These are phyloP conservation scores for Platanthera guangdongensis DNA, from an alignment of 106 monocot species.

Conservation along the genomic window DNA sequence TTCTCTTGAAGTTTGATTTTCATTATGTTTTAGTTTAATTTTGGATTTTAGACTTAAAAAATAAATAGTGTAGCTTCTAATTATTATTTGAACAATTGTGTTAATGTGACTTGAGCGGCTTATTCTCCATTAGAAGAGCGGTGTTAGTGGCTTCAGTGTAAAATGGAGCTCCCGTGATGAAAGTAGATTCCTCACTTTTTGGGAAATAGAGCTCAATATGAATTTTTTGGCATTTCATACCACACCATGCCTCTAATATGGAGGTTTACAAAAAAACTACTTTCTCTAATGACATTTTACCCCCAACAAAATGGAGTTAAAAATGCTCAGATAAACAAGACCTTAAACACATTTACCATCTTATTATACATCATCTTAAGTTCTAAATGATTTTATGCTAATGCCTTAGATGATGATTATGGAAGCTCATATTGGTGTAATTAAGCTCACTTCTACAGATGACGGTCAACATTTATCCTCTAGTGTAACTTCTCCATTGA, in stretches of 20 bases:
- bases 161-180: too few relatives aligned
- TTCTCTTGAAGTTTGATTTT: neutral
- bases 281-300: neutral
- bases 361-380: neutral
- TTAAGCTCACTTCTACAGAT: constrained; percentile 36
- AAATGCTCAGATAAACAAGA: too few relatives aligned
- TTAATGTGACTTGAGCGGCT: neutral
- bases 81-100: neutral
- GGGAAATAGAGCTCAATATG: too few relatives aligned
- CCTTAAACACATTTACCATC: neutral
- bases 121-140: too few relatives aligned
- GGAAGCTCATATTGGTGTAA: constrained; percentile 64
- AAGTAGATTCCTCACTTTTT: too few relatives aligned
- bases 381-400: constrained; percentile 6
- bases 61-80: neutral
- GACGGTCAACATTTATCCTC: constrained; percentile 37
- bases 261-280: constrained; percentile 16
- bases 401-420: constrained; percentile 82
- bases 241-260: too few relatives aligned
- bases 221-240: too few relatives aligned
- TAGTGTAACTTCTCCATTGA: constrained; percentile 29
- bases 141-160: too few relatives aligned
- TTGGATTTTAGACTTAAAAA: neutral
- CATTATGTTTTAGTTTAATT: neutral
- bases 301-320: neutral